Conservation (phyloP, 2,329 filamentous ascomycete species). For the Venturiaceae sp. region DNA sequence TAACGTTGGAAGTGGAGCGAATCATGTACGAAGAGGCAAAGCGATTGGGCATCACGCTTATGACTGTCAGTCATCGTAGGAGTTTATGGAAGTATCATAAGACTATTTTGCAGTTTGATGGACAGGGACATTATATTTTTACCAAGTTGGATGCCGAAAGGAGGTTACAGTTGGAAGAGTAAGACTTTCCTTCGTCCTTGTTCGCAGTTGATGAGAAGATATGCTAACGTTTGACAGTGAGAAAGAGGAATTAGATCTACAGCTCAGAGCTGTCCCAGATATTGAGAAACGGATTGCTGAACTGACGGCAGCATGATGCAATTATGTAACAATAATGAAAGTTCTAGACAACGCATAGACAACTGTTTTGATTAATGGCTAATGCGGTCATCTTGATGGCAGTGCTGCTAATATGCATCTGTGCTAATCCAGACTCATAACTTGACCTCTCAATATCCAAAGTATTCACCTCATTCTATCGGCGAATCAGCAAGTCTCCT, state of each 20-base stretch:
- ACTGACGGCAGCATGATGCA: slow-evolving; percentile 37
- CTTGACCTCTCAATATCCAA: no score
- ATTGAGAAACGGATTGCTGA: slow-evolving; percentile 78
- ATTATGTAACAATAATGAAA: not conserved
- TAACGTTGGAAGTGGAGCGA: slow-evolving; percentile 91
- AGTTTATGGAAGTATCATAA: slow-evolving; percentile 96
- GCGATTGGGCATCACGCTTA: slow-evolving; percentile 79
- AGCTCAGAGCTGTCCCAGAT: slow-evolving; percentile 77
- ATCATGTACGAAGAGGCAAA: slow-evolving; percentile 98
- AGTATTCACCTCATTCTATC: no score
- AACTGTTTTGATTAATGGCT: no score
- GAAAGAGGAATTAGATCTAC: slow-evolving; percentile 84
- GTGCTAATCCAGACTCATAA: no score
- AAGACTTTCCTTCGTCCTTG: slow-evolving; percentile 20
- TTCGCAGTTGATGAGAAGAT: not conserved
- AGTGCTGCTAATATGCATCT: no score
- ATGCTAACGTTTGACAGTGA: slow-evolving; percentile 41
- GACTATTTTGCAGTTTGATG: slow-evolving; percentile 92
- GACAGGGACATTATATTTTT: slow-evolving; percentile 85
- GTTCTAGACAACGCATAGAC: no score
- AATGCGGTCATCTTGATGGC: not conserved
- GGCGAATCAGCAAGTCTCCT: no score
- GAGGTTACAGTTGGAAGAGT: slow-evolving; percentile 78
- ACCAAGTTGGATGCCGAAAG: slow-evolving; percentile 81
- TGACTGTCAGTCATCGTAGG: slow-evolving; percentile 88